Evolutionary conservation across 139 green algal species (phyloP), one percentile per base, ranked within the genome.

Genomic region (Klebsormidium nitens): DNA sequence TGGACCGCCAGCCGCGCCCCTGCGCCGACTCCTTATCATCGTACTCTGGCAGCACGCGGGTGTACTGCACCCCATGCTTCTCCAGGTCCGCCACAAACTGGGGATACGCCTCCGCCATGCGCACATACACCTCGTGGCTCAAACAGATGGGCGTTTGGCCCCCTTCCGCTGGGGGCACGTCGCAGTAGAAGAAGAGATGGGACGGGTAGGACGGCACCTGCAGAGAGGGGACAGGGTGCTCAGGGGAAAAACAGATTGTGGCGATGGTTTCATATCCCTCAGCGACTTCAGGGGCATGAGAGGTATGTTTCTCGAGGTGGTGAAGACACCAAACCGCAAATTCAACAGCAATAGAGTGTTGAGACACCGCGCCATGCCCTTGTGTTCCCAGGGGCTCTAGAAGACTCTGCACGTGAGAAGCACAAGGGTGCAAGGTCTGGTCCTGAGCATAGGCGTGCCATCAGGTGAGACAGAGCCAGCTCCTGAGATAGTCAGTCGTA

Each of bases 151-250:
- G 71, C 2, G 71, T 78, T 34, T 78, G 61, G 17, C 71, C 71
- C 8, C 64, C 71, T 31, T 49, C 28, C 3, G 49, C 48, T 1
- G 71, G 32, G 0, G 52, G 38, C 26, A 71, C 31, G 5, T 78
- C 34, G 56, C 60, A 71, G 60, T 66, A 78, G 64, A 78, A 78
- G 71, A 78, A 72, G 34, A 78, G 61, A 14, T 60, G 36, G 29
- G 23, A 28, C 6, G 71, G 71, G 40, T 55, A 78, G 32, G 65
- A 47, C 0, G 71, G 60, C 2, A 78, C 71, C 71, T 78, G 71
- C 47, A 46, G 49, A n/a, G 49, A 32, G 8, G 38, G 56, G 29
- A 14, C 29, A 1, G 26, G 23, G 38, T 4, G 31, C 31, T 31
- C 31, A 62, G 55, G 55, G 26, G 31, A 11, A 11, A 23, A 1